Conservation (phyloP, 192 early-diverging fungal genomes). For the Dissophora ornata region DNA sequence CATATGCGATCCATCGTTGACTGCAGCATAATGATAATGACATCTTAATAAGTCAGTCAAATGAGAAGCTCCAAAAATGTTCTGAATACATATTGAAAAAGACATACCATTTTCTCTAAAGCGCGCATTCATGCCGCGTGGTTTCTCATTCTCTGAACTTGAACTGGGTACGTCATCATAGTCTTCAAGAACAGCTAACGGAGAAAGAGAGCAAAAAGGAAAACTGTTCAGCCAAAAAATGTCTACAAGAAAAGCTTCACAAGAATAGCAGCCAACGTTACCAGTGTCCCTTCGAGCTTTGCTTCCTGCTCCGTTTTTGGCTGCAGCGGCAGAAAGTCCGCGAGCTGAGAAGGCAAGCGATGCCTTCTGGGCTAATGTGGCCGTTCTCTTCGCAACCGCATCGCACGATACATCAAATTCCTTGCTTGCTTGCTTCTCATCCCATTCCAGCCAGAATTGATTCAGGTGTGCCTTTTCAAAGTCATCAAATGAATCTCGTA, state of each 20-base stretch:
- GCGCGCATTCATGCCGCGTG: too few relatives aligned
- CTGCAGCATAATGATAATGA: too few relatives aligned
- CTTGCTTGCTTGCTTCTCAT: constrained; percentile 9
- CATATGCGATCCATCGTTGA: constrained; percentile 1
- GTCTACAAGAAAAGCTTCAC: constrained; percentile 4
- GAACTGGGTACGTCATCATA: constrained; percentile 5
- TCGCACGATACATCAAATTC: constrained; percentile 24
- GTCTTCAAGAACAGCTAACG: constrained; percentile 6
- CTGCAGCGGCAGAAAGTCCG: constrained; percentile 9
- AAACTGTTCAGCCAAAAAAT: background rate
- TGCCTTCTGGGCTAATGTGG: constrained; percentile 14
- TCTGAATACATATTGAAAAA: constrained; percentile 7
- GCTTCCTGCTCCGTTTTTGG: constrained; percentile 9
- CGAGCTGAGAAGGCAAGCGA: constrained; percentile 17
- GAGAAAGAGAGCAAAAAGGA: constrained; percentile 5
- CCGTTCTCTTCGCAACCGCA: constrained; percentile 17
- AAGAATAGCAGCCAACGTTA: background rate
- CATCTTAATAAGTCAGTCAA: too few relatives aligned
- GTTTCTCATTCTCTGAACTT: constrained; percentile 2
- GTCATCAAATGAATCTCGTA: constrained; percentile 2
- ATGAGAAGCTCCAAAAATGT: too few relatives aligned
- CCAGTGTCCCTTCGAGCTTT: constrained; percentile 6
- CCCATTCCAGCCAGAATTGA: constrained; percentile 22
- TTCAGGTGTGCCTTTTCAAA: constrained; percentile 12
- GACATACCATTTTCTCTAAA: constrained; percentile 11